Evolutionary conservation across 306 rosid species (phyloP).

Genomic region (Mimosa pudica): DNA sequence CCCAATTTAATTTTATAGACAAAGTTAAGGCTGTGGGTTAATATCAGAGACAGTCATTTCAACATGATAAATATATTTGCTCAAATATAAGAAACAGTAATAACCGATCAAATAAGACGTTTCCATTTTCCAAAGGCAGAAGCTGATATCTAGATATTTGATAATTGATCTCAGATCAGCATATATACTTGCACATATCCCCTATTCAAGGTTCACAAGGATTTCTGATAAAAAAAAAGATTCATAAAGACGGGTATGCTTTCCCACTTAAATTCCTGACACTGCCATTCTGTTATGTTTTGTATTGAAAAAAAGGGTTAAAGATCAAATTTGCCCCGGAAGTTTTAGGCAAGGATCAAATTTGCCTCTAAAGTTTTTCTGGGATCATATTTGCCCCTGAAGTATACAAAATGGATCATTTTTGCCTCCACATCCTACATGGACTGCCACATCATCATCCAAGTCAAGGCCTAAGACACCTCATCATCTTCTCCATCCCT

Average conservation of each 20-base stretch:
- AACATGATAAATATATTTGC: not conserved
- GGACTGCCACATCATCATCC: too few species aligned
- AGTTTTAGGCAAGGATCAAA: too few species aligned
- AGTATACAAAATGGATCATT: too few species aligned
- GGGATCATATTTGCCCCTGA: too few species aligned
- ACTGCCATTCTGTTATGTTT: not conserved
- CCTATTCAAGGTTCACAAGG: not conserved
- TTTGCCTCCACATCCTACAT: too few species aligned
- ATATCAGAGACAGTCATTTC: not conserved
- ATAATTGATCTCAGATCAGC: not conserved
- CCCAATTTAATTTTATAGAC: not conserved
- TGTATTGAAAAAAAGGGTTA: not conserved
- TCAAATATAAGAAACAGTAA: not conserved
- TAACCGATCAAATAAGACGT: not conserved
- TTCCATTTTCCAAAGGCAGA: slow-evolving; percentile 7
- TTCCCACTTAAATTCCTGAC: not conserved
- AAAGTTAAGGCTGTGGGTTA: not conserved
- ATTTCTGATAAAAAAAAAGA: too few species aligned
- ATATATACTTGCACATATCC: not conserved
- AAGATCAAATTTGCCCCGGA: too few species aligned
- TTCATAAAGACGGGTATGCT: not conserved
- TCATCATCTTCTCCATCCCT: too few species aligned
- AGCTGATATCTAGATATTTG: not conserved
- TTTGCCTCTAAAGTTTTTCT: too few species aligned
- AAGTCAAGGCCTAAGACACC: too few species aligned